These are phyloP conservation scores for Decorospora gaudefroyi DNA, from an alignment of 2,329 filamentous ascomycete genomes.

Conservation along the genomic window DNA sequence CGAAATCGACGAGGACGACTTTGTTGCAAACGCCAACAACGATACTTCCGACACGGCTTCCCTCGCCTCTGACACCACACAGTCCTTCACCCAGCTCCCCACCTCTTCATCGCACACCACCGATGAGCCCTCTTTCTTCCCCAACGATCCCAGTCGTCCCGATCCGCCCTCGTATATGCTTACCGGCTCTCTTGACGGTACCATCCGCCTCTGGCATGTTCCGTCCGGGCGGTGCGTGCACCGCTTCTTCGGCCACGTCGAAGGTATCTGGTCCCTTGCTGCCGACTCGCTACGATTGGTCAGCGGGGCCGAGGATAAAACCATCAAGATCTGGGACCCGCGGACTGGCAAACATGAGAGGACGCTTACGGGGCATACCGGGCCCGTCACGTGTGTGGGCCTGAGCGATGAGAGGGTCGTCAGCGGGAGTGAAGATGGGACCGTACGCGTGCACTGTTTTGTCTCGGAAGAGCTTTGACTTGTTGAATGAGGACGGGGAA, in stretches of 20 bases:
- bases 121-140: conserved; percentile 58
- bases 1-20: conserved; percentile 76
- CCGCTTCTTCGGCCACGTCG: conserved; percentile 94
- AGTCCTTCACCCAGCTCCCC: conserved; percentile 11
- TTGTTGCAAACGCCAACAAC: conserved; percentile 60
- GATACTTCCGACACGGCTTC: conserved; percentile 51
- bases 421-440: conserved; percentile 90
- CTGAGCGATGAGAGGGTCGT: conserved; percentile 88
- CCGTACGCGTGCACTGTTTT: conserved; percentile 69
- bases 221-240: conserved; percentile 79
- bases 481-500: no score
- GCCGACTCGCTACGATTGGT: conserved; percentile 88
- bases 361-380: conserved; percentile 87
- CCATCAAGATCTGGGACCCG: conserved; percentile 96
- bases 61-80: conserved; percentile 32
- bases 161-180: conserved; percentile 88
- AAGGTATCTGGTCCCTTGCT: conserved; percentile 91
- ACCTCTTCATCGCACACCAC: conserved; percentile 8
- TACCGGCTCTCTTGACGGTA: conserved; percentile 87
- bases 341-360: conserved; percentile 87
- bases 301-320: conserved; percentile 87
- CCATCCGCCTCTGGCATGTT: conserved; percentile 91
- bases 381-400: conserved; percentile 90
- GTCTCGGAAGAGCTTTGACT: neutral
- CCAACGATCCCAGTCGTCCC: conserved; percentile 64